A percentile compares a stretch with the other conserved stretches of the same genome.
Evolutionary conservation across 2,329 filamentous ascomycete genomes (phyloP).

Genomic region (Botrytis fragariae): DNA sequence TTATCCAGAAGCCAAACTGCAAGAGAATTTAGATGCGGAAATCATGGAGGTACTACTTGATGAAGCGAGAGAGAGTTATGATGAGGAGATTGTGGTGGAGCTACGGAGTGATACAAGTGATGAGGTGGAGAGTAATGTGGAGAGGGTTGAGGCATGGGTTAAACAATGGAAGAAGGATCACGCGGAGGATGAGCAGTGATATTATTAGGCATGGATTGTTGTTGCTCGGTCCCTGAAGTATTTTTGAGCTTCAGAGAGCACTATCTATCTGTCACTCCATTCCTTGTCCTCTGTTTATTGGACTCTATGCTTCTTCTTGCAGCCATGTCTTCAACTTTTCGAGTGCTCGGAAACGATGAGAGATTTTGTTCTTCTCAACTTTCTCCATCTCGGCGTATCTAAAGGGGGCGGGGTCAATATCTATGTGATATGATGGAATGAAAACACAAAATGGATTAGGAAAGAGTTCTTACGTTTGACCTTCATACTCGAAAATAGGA

Average conservation of each 20-base stretch:
- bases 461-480: constrained; percentile 57
- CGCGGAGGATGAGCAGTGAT: constrained; percentile 32
- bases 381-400: constrained; percentile 94
- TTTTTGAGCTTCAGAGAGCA: neutral
- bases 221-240: neutral
- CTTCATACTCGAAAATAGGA: constrained; percentile 90
- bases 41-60: constrained; percentile 95
- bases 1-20: constrained; percentile 81
- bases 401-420: constrained; percentile 7
- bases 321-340: constrained; percentile 84
- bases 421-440: neutral
- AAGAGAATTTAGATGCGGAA: constrained; percentile 95
- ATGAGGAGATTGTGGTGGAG: constrained; percentile 84
- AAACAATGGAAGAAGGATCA: constrained; percentile 76
- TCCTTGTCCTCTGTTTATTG: constrained; percentile 20
- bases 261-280: neutral
- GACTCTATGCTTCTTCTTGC: constrained; percentile 27
- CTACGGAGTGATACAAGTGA: constrained; percentile 76
- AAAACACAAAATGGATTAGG: constrained; percentile 20
- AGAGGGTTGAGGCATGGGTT: constrained; percentile 79
- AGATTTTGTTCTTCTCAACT: constrained; percentile 83
- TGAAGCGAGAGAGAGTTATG: constrained; percentile 84
- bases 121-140: constrained; percentile 86
- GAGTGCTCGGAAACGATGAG: constrained; percentile 84
- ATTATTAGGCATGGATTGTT: neutral